Evolutionary conservation across 1,284 basidiomycete genomes (phyloP).

Genomic region (Xerocomus nothofagi): DNA sequence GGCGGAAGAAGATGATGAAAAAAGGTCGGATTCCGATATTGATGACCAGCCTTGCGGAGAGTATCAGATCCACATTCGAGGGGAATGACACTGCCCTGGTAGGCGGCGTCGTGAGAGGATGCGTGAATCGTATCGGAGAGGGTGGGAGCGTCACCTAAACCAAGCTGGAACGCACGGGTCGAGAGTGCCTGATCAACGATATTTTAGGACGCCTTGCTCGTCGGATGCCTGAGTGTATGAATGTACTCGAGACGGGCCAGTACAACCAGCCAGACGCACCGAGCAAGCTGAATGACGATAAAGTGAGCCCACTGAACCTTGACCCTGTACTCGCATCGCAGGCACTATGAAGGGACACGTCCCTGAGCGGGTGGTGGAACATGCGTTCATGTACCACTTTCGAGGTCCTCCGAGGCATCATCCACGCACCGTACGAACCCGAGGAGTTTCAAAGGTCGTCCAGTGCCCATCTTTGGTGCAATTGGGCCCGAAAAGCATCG

Average conservation of each 20-base stretch:
- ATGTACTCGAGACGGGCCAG: background rate
- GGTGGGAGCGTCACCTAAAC: conserved; percentile 3
- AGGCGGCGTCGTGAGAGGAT: conserved; percentile 28
- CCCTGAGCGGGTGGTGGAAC: background rate
- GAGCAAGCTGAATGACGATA: background rate
- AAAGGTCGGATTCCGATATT: conserved; percentile 20
- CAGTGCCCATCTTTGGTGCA: background rate
- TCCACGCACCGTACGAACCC: conserved; percentile 7
- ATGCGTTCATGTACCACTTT: background rate
- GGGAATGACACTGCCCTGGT: conserved; percentile 3
- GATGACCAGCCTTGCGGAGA: conserved; percentile 10
- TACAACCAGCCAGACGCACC: background rate
- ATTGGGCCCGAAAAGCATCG: background rate
- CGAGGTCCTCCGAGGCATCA: conserved; percentile 8
- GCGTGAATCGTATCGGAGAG: conserved; percentile 14
- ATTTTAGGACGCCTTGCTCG: conserved; percentile 17
- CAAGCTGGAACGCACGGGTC: conserved; percentile 6
- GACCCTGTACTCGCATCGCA: background rate
- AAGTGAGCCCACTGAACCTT: background rate
- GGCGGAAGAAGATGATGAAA: conserved; percentile 1
- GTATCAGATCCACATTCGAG: conserved; percentile 6
- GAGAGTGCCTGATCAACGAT: conserved; percentile 25
- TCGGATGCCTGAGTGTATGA: conserved; percentile 4
- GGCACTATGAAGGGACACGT: background rate
- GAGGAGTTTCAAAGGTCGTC: conserved; percentile 21